Conservation (phyloP, 2,329 filamentous ascomycete genomes). For the Colletotrichum sp. region DNA sequence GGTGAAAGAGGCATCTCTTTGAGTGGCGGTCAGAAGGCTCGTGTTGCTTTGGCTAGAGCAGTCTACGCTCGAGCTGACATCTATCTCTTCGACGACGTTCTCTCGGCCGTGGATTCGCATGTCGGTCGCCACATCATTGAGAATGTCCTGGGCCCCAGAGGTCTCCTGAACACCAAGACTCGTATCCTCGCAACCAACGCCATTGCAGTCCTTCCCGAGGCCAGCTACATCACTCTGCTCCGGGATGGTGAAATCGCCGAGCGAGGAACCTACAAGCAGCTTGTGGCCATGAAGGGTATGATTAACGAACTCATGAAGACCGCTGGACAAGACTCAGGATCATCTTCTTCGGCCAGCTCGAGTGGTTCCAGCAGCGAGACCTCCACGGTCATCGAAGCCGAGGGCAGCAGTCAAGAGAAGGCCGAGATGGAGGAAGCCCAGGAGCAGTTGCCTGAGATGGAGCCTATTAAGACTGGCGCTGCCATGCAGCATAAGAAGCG, state of each 20-base stretch:
- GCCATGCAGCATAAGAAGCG: constrained; percentile 58
- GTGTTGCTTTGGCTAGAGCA: constrained; percentile 87
- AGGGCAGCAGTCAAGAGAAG: constrained; percentile 57
- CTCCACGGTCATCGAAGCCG: constrained; percentile 60
- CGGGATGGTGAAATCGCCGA: constrained; percentile 85
- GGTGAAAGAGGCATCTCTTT: constrained; percentile 96
- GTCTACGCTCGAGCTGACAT: constrained; percentile 98
- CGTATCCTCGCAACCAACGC: constrained; percentile 94
- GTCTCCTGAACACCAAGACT: constrained; percentile 84
- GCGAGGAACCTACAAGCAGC: constrained; percentile 86
- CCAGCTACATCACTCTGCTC: constrained; percentile 86
- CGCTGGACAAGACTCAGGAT: constrained; percentile 55
- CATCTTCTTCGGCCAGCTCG: constrained; percentile 48
- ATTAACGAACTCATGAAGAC: constrained; percentile 85
- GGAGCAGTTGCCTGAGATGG: constrained; percentile 76
- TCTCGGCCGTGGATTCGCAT: constrained; percentile 98
- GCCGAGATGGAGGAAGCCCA: constrained; percentile 78
- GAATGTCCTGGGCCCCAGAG: constrained; percentile 85
- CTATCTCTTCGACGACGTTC: constrained; percentile 90
- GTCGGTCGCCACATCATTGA: constrained; percentile 95
- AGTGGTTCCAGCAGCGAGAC: constrained; percentile 59
- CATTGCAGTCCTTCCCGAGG: constrained; percentile 87
- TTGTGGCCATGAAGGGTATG: constrained; percentile 92
- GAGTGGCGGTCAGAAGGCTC: constrained; percentile 94
- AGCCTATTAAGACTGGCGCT: constrained; percentile 69